phyloP scores from a whole-genome alignment of 768 basidiomycete species.

The Tulasnella sp. region DNA sequence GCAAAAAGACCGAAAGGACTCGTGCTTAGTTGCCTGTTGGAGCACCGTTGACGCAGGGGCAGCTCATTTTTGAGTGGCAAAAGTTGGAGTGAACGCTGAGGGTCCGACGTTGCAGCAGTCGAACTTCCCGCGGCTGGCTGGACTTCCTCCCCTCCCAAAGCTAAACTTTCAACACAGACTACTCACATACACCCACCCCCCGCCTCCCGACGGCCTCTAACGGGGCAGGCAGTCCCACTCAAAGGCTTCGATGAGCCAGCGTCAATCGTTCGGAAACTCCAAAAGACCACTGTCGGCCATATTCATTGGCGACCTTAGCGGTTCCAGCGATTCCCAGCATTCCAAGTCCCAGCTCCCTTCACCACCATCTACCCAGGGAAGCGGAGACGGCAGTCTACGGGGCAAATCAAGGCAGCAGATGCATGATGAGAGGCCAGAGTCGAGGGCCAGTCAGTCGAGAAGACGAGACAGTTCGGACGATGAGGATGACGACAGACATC shows the following conservation, averaged over 20 bases:
- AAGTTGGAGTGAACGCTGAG: not conserved
- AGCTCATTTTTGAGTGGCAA: not conserved
- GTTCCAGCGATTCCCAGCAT: not conserved
- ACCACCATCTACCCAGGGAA: constrained; percentile 76
- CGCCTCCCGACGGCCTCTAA: not conserved
- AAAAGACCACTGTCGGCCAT: constrained; percentile 22
- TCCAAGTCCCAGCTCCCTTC: constrained; percentile 52
- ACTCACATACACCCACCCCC: not conserved
- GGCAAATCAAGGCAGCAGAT: constrained; percentile 28
- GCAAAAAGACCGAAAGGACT: not conserved
- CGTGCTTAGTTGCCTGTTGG: not conserved
- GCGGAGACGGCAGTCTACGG: constrained; percentile 52
- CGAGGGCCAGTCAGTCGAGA: constrained; percentile 28
- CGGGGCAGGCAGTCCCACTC: not conserved
- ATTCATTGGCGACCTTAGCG: constrained; percentile 20
- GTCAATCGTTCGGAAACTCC: not conserved
- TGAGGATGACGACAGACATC: constrained; percentile 43
- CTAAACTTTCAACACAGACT: not conserved
- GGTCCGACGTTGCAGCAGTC: not conserved
- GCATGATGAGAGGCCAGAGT: constrained; percentile 34
- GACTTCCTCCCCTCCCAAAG: not conserved
- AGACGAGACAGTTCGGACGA: constrained; percentile 43
- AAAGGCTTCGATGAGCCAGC: not conserved
- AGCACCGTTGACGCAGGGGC: not conserved
- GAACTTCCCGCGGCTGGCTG: not conserved